Conservation (phyloP, 208 protist species). For the Porcisia deanei region DNA sequence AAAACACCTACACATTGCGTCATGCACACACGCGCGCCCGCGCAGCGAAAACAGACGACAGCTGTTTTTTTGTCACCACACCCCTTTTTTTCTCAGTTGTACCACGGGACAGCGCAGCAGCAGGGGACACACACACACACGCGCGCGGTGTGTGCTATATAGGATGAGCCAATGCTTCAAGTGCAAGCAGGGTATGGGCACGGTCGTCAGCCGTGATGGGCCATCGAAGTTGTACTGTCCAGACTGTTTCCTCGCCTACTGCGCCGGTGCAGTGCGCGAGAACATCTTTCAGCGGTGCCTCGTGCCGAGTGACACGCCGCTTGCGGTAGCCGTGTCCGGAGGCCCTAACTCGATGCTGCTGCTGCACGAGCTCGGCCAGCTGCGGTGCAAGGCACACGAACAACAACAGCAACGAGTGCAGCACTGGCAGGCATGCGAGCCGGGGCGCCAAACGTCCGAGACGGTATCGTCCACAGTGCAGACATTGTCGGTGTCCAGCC, state of each 20-base stretch:
- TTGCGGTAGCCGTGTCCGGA: constrained; percentile 76
- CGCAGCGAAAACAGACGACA: too few relatives aligned
- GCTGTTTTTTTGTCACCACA: too few relatives aligned
- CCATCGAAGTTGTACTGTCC: constrained; percentile 66
- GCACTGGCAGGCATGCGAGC: not conserved
- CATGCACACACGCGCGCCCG: too few relatives aligned
- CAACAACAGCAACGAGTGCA: not conserved
- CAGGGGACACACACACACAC: not conserved
- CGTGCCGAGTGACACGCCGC: constrained; percentile 54
- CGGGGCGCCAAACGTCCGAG: not conserved
- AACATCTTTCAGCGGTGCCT: constrained; percentile 57
- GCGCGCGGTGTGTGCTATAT: not conserved
- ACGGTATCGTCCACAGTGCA: not conserved
- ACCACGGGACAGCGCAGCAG: too few relatives aligned
- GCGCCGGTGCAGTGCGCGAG: constrained; percentile 50
- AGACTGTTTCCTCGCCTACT: constrained; percentile 73
- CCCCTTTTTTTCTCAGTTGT: too few relatives aligned
- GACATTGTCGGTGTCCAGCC: constrained; percentile 19
- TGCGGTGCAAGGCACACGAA: constrained; percentile 31
- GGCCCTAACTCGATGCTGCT: constrained; percentile 69
- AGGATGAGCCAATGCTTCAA: constrained; percentile 67
- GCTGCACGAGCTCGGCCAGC: constrained; percentile 59
- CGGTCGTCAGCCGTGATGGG: constrained; percentile 68
- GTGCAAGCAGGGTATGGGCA: constrained; percentile 51
- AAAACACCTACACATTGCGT: too few relatives aligned